Conservation (phyloP, 2,329 filamentous ascomycete species). For the Fusarium stilboides region DNA sequence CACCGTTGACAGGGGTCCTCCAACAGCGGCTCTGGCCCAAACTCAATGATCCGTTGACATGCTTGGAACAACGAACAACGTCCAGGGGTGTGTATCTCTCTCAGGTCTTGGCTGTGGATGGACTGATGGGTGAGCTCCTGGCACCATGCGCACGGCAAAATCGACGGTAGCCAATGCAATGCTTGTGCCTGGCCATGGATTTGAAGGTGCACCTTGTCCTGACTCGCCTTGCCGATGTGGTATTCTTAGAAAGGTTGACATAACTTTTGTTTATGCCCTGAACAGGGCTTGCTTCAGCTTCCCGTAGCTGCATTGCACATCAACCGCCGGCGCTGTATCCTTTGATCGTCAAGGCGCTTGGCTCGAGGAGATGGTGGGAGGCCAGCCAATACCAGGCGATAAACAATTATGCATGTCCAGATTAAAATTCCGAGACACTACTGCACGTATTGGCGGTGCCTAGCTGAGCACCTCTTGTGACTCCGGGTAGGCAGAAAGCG, state of each 20-base stretch:
- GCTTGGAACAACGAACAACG: constrained; percentile 1
- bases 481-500: constrained; percentile 21
- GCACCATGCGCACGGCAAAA: constrained; percentile 40
- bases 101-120: constrained; percentile 40
- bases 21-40: constrained; percentile 36
- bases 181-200: constrained; percentile 40
- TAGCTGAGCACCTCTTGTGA: constrained; percentile 15
- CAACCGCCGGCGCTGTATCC: constrained; percentile 9
- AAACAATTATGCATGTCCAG: constrained; percentile 35
- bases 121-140: constrained; percentile 45
- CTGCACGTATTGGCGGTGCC: constrained; percentile 28
- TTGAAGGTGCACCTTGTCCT: constrained; percentile 11
- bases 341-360: constrained; percentile 10
- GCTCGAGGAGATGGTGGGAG: constrained; percentile 1
- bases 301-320: constrained; percentile 22
- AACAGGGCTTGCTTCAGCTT: constrained; percentile 36
- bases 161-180: constrained; percentile 44
- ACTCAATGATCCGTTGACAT: constrained; percentile 36
- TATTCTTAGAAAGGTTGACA: constrained; percentile 30
- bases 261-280: constrained; percentile 47
- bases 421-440: constrained; percentile 40
- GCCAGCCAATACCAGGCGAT: constrained; percentile 25
- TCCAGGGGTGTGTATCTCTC: constrained; percentile 38
- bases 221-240: constrained; percentile 21
- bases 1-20: constrained; percentile 30